These are phyloP conservation scores for Remersonia thermophila DNA, from an alignment of 2,329 filamentous ascomycete species.

Conservation along the genomic window DNA sequence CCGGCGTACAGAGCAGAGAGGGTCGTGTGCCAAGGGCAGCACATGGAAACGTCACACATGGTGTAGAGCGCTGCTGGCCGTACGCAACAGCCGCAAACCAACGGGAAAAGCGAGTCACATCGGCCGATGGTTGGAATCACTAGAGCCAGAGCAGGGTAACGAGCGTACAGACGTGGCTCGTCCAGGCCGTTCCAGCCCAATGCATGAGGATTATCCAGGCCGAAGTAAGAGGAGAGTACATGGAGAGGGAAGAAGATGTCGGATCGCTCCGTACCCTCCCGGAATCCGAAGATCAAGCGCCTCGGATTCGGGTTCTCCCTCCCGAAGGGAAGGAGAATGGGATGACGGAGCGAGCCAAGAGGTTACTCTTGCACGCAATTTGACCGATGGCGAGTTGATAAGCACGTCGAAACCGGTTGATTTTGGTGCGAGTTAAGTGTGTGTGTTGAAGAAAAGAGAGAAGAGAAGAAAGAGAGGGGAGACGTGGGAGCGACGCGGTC, in stretches of 20 bases:
- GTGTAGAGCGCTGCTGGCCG: too few relatives aligned
- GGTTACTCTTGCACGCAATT: slow-evolving; percentile 12
- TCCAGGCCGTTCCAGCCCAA: too few relatives aligned
- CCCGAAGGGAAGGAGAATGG: slow-evolving; percentile 2
- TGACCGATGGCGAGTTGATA: slow-evolving; percentile 11
- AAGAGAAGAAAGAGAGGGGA: not conserved
- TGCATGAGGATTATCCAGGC: too few relatives aligned
- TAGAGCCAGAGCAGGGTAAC: too few relatives aligned
- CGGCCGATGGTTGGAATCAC: too few relatives aligned
- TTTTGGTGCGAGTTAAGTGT: slow-evolving; percentile 9
- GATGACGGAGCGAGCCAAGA: slow-evolving; percentile 3
- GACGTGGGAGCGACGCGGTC: not conserved
- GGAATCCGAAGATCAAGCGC: slow-evolving; percentile 4
- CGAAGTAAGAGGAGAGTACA: not conserved
- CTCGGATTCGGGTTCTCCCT: slow-evolving; percentile 3
- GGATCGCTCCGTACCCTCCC: slow-evolving; percentile 5
- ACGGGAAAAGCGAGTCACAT: too few relatives aligned
- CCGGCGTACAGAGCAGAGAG: too few relatives aligned
- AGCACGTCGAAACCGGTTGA: slow-evolving; percentile 12
- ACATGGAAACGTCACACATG: too few relatives aligned
- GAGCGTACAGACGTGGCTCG: too few relatives aligned
- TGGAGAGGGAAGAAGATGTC: slow-evolving; percentile 5
- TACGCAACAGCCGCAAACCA: too few relatives aligned
- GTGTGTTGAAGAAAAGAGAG: slow-evolving; percentile 2
- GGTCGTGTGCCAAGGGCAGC: too few relatives aligned